These are phyloP conservation scores for Arxiozyma slooffiae DNA, from an alignment of 1,139 yeast genomes.

Conservation along the genomic window DNA sequence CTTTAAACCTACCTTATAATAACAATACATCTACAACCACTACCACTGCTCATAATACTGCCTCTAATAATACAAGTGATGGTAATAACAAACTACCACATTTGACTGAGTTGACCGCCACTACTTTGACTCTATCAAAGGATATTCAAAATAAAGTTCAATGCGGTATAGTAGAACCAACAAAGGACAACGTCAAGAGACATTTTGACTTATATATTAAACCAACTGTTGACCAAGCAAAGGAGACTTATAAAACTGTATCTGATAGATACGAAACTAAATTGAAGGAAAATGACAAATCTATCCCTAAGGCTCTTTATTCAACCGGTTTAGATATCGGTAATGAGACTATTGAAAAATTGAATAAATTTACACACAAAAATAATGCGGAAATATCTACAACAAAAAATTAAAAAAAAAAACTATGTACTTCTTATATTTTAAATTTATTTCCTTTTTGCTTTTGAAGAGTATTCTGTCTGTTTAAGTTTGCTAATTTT, in stretches of 20 bases:
- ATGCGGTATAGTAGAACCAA: constrained; percentile 19
- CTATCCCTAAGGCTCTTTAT: constrained; percentile 28
- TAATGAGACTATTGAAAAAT: constrained; percentile 21
- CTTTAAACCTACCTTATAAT: constrained; percentile 12
- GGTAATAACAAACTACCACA: constrained; percentile 17
- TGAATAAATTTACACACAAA: constrained; percentile 10
- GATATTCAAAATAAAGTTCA: constrained; percentile 20
- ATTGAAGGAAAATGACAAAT: constrained; percentile 23
- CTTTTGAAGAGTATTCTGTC: too few relatives aligned
- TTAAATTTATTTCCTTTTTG: not conserved
- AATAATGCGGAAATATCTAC: not conserved
- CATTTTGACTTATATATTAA: constrained; percentile 12
- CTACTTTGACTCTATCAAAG: constrained; percentile 22
- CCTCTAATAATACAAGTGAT: constrained; percentile 1
- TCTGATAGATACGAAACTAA: constrained; percentile 24
- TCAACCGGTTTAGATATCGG: constrained; percentile 28
- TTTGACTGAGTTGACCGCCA: constrained; percentile 22
- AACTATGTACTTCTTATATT: too few relatives aligned
- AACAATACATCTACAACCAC: not conserved
- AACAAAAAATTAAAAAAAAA: not conserved
- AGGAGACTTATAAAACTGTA: constrained; percentile 26
- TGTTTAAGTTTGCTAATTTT: too few relatives aligned
- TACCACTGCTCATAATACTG: constrained; percentile 7
- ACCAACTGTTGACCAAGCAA: constrained; percentile 15
- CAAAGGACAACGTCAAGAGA: constrained; percentile 15